A percentile compares a stretch with the other conserved stretches of the same genome.
Evolutionary conservation across 2,329 filamentous ascomycete species (phyloP).

Genomic region (Fusarium cyanostomum): DNA sequence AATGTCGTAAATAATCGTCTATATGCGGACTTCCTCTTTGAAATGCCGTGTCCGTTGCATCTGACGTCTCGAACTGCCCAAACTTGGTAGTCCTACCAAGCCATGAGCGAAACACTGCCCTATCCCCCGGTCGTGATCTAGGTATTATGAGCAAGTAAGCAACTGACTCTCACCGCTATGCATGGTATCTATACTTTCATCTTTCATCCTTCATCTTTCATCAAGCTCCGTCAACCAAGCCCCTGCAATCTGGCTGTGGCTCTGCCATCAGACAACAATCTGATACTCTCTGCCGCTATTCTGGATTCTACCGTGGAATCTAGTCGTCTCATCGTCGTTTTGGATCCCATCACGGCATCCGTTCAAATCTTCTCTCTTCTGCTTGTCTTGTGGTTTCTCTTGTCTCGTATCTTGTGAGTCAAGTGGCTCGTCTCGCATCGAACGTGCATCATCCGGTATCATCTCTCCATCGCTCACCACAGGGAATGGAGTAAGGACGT

Average conservation of each 20-base stretch:
- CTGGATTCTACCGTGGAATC: slow-evolving; percentile 13
- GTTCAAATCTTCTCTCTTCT: slow-evolving; percentile 18
- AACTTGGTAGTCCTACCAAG: not conserved
- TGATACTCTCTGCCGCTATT: slow-evolving; percentile 9
- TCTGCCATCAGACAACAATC: slow-evolving; percentile 18
- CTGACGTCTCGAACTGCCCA: not conserved
- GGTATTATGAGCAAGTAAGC: slow-evolving; percentile 14
- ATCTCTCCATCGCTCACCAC: slow-evolving; percentile 66
- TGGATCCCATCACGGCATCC: slow-evolving; percentile 17
- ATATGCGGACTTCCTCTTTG: slow-evolving; percentile 4
- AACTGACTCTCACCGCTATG: slow-evolving; percentile 12
- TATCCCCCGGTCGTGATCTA: slow-evolving; percentile 11
- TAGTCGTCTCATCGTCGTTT: slow-evolving; percentile 13
- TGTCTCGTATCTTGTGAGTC: slow-evolving; percentile 35
- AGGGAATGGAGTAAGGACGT: slow-evolving; percentile 74
- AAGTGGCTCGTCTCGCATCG: slow-evolving; percentile 48
- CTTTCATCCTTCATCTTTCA: slow-evolving; percentile 8
- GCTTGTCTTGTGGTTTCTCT: slow-evolving; percentile 19
- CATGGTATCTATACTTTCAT: slow-evolving; percentile 32
- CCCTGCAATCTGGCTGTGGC: not conserved
- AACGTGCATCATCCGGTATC: slow-evolving; percentile 57
- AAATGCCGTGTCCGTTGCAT: not conserved
- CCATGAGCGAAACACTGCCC: not conserved
- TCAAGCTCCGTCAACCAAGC: not conserved
- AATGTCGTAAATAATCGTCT: not conserved